Evolutionary conservation across 73 alveolate species (phyloP), one percentile per base, ranked within the genome.

Genomic region (Symbiodinium pilosum): DNA sequence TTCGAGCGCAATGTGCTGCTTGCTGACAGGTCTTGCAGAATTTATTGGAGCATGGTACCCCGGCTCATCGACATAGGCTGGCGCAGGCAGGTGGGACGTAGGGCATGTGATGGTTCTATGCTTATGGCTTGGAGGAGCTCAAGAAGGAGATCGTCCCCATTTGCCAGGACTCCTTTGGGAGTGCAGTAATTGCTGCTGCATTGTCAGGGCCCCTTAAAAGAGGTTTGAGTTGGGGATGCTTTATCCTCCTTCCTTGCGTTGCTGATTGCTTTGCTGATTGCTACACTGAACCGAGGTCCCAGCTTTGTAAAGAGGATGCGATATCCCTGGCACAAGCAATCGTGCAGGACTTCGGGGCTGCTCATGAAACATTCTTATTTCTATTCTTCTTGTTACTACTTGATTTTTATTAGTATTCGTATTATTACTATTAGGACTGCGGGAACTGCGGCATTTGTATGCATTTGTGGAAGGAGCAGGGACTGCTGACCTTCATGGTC

Each of bases 101-200:
- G 54, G 44, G 87, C 43, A 64, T 64, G 81, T n/a, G 40, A 3
- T 4, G 73, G 5, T 56, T 26, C 59, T 47, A 14, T 47, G 59
- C 59, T 28, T 12, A 24, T 3, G 81, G 21, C 81, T 26, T 5
- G 32, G 71, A 84, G 93, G 93, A 84, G 75, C 93, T 84, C 93
- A 43, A n/a, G 9, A n/a, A 30, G 93, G 73, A 84, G 69, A 47
- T 84, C 43, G 93, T 47, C 30, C 75, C 93, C 93, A 84, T 84
- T 47, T 84, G 93, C 93, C 93, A 84, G 93, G 93, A 84, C 43
- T 84, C 93, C 93, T 84, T 84, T 43, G 93, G 93, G n/a, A 84
- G 93, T 38, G 93, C 93, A n/a, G 93, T 84, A 12, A 75, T 84
- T 36, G 93, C 93, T 20, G 73, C 75, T n/a, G 93, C 93, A 56